A percentile compares a stretch with the other conserved stretches of the same genome.
These are phyloP conservation scores for Apiospora saccharicola DNA, from an alignment of 2,329 filamentous ascomycete genomes.

Conservation along the genomic window DNA sequence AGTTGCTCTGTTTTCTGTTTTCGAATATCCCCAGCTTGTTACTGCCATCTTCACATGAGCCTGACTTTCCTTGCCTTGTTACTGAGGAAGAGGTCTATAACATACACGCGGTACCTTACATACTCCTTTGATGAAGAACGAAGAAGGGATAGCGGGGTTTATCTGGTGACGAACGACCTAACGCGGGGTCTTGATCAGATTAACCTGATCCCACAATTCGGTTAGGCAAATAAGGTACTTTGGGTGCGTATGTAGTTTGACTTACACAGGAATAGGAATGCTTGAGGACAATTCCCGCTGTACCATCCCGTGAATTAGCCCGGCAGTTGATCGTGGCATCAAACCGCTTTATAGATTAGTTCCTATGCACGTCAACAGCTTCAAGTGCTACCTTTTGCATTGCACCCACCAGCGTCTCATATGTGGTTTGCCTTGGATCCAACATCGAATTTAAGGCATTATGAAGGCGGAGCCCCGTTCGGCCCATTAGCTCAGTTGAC, in stretches of 20 bases:
- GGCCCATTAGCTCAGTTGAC: not conserved
- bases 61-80: not conserved
- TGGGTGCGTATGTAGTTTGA: not conserved
- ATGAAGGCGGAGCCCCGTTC: not conserved
- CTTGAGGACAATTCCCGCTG: no score
- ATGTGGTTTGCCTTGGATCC: not conserved
- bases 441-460: not conserved
- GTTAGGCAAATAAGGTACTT: not conserved
- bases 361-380: not conserved
- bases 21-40: slow-evolving; percentile 15
- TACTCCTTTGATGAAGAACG: not conserved
- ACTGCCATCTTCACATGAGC: not conserved
- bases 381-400: not conserved
- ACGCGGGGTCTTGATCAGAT: not conserved
- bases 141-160: not conserved
- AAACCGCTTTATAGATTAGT: no score
- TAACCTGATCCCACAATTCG: not conserved
- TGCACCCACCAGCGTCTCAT: not conserved
- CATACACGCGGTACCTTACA: not conserved
- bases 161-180: not conserved
- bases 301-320: no score
- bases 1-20: slow-evolving; percentile 31
- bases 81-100: not conserved
- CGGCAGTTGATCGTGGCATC: no score
- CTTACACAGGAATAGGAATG: no score